Percentiles rank a stretch among this genome's conserved stretches.
Conservation (phyloP, 345 rosid genomes). For the Cardiospermum halicacabum region DNA sequence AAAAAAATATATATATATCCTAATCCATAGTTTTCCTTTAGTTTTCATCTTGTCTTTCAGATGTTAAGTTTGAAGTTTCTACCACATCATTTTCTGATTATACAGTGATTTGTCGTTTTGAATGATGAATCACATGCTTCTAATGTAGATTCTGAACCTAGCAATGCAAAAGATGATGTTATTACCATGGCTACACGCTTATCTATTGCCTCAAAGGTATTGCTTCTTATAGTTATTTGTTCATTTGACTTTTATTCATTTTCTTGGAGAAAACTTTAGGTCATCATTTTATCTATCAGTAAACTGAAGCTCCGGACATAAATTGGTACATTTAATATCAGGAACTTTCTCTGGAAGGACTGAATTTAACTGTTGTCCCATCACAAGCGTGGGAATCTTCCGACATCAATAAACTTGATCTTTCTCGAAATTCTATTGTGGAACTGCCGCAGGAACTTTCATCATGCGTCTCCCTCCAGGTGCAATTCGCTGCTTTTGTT, state of each 20-base stretch:
- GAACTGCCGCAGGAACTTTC: constrained; percentile 79
- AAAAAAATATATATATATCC: not conserved
- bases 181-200: constrained; percentile 76
- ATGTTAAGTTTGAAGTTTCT: not conserved
- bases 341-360: constrained; percentile 79
- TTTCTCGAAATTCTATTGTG: constrained; percentile 75
- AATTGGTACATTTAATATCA: constrained; percentile 20
- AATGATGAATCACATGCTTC: constrained; percentile 10
- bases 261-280: not conserved
- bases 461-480: constrained; percentile 66
- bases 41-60: not conserved
- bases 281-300: not conserved
- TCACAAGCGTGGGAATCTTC: constrained; percentile 78
- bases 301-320: not conserved
- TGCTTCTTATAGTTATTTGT: not conserved
- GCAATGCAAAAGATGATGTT: constrained; percentile 51
- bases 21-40: constrained; percentile 8
- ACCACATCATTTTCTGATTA: constrained; percentile 3
- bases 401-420: constrained; percentile 66
- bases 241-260: not conserved
- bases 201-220: constrained; percentile 81
- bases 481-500: constrained; percentile 11
- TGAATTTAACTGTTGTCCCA: constrained; percentile 66
- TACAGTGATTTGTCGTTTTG: not conserved
- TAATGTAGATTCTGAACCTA: constrained; percentile 51